phyloP scores from a whole-genome alignment of 768 basidiomycete species.

The Russula ochroleuca region DNA sequence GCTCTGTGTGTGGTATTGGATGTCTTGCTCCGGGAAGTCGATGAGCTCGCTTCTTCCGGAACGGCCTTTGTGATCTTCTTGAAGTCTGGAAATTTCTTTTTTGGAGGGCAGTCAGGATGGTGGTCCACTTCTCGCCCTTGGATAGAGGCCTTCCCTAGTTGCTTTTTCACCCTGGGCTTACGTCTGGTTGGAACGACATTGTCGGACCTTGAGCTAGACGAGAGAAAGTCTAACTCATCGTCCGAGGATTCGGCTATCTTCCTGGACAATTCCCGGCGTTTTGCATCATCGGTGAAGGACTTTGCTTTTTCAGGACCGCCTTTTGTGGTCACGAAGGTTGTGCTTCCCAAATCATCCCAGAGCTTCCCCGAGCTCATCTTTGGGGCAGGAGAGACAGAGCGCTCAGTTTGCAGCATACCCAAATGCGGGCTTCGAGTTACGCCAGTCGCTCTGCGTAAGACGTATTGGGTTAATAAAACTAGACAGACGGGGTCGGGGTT shows the following conservation, averaged over 20 bases:
- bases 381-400: background rate
- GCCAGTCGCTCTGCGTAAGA: no score
- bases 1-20: background rate
- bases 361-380: conserved; percentile 12
- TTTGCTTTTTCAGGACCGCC: background rate
- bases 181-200: conserved; percentile 7
- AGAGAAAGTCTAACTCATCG: conserved; percentile 23
- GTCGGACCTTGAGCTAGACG: conserved; percentile 20
- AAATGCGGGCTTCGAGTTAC: no score
- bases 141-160: background rate
- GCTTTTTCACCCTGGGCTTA: conserved; percentile 8
- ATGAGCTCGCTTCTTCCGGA: conserved; percentile 13
- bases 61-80: conserved; percentile 9
- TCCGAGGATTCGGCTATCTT: conserved; percentile 12
- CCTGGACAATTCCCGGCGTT: background rate
- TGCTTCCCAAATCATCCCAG: conserved; percentile 22
- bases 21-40: conserved; percentile 4
- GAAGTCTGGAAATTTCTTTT: conserved; percentile 21
- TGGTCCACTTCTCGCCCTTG: background rate
- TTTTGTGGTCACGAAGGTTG: conserved; percentile 11
- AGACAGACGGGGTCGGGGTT: background rate
- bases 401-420: no score
- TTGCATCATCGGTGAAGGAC: background rate
- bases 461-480: background rate
- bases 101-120: conserved; percentile 7